phyloP scores from a whole-genome alignment of 2,329 filamentous ascomycete genomes.

The Colletotrichum tropicale region DNA sequence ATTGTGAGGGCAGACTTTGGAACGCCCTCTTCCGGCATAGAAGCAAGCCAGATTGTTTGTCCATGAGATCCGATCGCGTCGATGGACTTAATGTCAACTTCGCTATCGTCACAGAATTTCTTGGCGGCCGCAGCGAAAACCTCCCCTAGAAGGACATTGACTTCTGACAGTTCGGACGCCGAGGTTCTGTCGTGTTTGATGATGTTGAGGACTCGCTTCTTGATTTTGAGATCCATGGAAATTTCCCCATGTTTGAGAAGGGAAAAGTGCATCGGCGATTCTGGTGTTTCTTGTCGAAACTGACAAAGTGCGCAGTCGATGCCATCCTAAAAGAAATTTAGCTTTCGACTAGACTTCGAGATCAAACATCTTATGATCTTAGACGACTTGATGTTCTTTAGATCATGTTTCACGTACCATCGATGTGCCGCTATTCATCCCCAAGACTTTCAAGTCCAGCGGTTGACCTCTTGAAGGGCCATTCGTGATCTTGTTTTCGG shows the following conservation, averaged over 20 bases:
- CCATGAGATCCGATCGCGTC: conserved; percentile 63
- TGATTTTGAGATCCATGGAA: conserved; percentile 56
- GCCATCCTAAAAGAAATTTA: neutral
- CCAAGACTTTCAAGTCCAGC: neutral
- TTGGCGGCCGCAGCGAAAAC: neutral
- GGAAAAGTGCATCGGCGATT: conserved; percentile 58
- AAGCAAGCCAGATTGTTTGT: conserved; percentile 62
- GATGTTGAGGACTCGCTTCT: conserved; percentile 61
- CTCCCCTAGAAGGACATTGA: neutral
- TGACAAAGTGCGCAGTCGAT: neutral
- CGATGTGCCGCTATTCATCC: neutral
- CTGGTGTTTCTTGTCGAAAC: conserved; percentile 2
- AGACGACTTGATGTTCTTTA: too few relatives aligned
- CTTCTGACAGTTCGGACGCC: neutral
- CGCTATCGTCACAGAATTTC: neutral
- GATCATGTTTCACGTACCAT: neutral
- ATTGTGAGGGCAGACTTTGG: conserved; percentile 56
- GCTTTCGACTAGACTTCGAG: too few relatives aligned
- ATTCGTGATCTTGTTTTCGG: too few relatives aligned
- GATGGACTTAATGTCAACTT: conserved; percentile 36
- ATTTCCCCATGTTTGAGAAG: conserved; percentile 62
- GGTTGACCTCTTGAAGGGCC: too few relatives aligned
- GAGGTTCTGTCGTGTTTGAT: conserved; percentile 52
- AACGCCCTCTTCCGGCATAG: conserved; percentile 53
- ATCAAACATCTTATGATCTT: too few relatives aligned